Conservation (phyloP, 441 rosid species). For the Syzygium syzygioides region DNA sequence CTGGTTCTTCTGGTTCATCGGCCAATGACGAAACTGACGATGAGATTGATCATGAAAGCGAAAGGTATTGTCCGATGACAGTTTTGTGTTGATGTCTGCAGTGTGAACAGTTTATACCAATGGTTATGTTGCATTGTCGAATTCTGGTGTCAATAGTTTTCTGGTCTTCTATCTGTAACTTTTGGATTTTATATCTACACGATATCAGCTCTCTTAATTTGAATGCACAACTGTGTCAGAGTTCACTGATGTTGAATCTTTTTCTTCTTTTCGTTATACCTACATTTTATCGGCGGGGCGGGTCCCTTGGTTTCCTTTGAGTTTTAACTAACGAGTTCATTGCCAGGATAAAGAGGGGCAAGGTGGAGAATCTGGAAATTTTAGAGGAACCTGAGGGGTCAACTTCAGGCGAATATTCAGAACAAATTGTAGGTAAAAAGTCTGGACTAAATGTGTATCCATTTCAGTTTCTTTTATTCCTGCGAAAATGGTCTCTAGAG, state of each 20-base stretch:
- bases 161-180: neutral
- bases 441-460: neutral
- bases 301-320: neutral
- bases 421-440: constrained; percentile 34
- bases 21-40: constrained; percentile 6
- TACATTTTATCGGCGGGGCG: neutral
- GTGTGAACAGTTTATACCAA: neutral
- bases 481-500: neutral
- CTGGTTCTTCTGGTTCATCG: constrained; percentile 28
- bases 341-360: constrained; percentile 51
- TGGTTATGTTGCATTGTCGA: neutral
- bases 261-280: neutral
- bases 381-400: constrained; percentile 22
- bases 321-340: constrained; percentile 4
- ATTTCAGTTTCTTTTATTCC: neutral
- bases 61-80: constrained; percentile 15
- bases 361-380: constrained; percentile 36
- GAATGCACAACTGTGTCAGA: neutral
- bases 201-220: neutral
- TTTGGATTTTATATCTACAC: neutral
- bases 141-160: neutral
- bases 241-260: neutral
- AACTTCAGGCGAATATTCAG: constrained; percentile 16
- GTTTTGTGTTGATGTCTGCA: neutral
- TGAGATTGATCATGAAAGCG: constrained; percentile 2